Base-by-base conservation (phyloP, 345 rosid species). In the Populus euphratica region DNA sequence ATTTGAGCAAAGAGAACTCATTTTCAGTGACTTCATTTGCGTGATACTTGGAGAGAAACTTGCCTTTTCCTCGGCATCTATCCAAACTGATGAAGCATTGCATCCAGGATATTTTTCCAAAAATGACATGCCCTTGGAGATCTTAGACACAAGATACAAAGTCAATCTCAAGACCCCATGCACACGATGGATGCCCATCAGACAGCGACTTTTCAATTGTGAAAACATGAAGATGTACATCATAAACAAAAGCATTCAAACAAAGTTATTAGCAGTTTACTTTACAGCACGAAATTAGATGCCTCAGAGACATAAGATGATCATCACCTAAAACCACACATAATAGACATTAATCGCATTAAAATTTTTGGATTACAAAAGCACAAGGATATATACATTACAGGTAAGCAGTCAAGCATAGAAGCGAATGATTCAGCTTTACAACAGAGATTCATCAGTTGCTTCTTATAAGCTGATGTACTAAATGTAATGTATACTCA, bases 11-110 rank as follows among this genome's bases (percentile, higher is more conserved):
- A 72, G 12, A 54, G 14, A 72, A n/a, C 44, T 56, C 44, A 35
- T 21, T 59, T 35, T 35, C 49, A 33, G 25, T 56, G 33, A 59
- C 3, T 10, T 59, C 50, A 36, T 54, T 20, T 10, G 27, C 27
- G 8, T 68, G 49, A 21, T 11, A 20, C 27, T 18, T 10, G 5
- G 3, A 33, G 62, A 18, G 2, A 31, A 49, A 10, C 59, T 50
- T 49, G 38, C 64, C 29, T 36, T 49, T 71, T 72, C 23, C 33
- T 63, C 31, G 33, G 62, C 66, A 72, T 35, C 59, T 11, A 72
- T 56, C 65, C 75, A 72, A 72, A 52, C 6, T 21, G 64, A 52
- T 33, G 64, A 44, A 52, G 65, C 75, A 27, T 16, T 50, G 65
- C 20, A 35, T 21, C 43, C 33, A 66, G 33, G 11, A 38, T 50